Evolutionary conservation across 805 yeast species (phyloP).

Genomic region (Starmerella floris): DNA sequence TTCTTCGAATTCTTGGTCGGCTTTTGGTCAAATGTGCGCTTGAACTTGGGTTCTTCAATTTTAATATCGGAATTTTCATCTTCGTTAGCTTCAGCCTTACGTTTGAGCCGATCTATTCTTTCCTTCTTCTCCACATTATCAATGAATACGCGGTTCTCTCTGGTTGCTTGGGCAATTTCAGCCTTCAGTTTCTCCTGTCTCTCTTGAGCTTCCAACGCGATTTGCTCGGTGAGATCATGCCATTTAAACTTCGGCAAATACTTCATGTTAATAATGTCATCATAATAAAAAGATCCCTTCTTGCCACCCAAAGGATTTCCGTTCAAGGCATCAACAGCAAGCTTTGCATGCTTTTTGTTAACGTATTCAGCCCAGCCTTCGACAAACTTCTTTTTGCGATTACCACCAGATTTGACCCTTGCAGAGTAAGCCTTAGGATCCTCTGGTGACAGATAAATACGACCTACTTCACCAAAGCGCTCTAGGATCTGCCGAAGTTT

Average conservation of each 20-base stretch:
- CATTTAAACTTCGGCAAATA: conserved; percentile 88
- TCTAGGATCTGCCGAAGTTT: conserved; percentile 70
- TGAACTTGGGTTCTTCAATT: conserved; percentile 21
- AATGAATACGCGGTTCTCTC: conserved; percentile 66
- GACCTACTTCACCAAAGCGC: conserved; percentile 76
- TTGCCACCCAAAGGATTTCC: conserved; percentile 87
- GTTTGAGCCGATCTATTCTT: conserved; percentile 41
- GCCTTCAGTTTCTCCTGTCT: conserved; percentile 78
- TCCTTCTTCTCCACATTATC: conserved; percentile 70
- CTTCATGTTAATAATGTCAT: conserved; percentile 82
- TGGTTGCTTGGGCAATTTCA: conserved; percentile 67
- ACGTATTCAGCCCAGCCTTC: conserved; percentile 97
- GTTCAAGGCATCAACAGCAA: conserved; percentile 74
- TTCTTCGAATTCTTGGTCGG: conserved; percentile 21
- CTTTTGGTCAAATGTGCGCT: conserved; percentile 60
- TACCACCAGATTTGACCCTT: conserved; percentile 79
- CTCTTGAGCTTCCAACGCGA: conserved; percentile 76
- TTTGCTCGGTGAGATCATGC: conserved; percentile 86
- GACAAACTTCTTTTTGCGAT: conserved; percentile 69
- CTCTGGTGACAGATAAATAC: conserved; percentile 80
- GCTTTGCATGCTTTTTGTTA: conserved; percentile 72
- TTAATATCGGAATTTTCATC: conserved; percentile 17
- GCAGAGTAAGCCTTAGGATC: conserved; percentile 47
- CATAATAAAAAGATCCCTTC: conserved; percentile 80
- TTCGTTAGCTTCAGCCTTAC: conserved; percentile 15